phyloP scores from a whole-genome alignment of 331 rosid species.

The Rosa hybrid region DNA sequence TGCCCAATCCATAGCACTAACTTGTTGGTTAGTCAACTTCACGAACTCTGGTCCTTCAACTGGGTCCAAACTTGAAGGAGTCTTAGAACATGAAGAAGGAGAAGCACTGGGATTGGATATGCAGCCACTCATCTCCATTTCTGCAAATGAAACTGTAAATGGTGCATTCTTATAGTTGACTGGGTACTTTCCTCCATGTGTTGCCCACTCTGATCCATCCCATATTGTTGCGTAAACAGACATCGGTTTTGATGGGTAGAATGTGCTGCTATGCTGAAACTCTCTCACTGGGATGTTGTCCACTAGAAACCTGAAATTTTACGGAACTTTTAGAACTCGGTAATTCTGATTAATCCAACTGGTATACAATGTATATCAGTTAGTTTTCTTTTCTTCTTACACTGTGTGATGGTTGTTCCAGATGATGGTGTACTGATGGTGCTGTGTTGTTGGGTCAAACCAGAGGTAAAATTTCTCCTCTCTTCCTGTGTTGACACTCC shows the following conservation, averaged over 20 bases:
- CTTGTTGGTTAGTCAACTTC: constrained; percentile 66
- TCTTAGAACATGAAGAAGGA: constrained; percentile 52
- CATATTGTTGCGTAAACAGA: constrained; percentile 85
- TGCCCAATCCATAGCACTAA: constrained; percentile 85
- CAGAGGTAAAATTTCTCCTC: constrained; percentile 93
- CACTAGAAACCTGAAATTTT: constrained; percentile 66
- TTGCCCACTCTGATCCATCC: constrained; percentile 98
- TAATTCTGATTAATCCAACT: not conserved
- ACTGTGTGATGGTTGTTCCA: constrained; percentile 88
- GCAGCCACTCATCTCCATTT: constrained; percentile 69
- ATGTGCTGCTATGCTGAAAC: constrained; percentile 45
- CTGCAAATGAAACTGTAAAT: constrained; percentile 63
- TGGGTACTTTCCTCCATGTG: constrained; percentile 89
- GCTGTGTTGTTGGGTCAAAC: constrained; percentile 87
- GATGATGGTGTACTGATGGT: constrained; percentile 79
- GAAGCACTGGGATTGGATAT: constrained; percentile 40
- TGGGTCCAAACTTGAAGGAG: constrained; percentile 60
- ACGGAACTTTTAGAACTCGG: not conserved
- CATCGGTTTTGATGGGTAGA: constrained; percentile 87
- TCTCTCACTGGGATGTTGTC: constrained; percentile 91
- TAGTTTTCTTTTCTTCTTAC: constrained; percentile 40
- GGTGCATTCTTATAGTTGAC: constrained; percentile 87
- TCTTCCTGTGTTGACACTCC: constrained; percentile 92
- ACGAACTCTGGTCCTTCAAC: constrained; percentile 70
- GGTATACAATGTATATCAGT: not conserved